Evolutionary conservation across 176 grass and related monocot genomes (phyloP).

Genomic region (Zea luxurians): DNA sequence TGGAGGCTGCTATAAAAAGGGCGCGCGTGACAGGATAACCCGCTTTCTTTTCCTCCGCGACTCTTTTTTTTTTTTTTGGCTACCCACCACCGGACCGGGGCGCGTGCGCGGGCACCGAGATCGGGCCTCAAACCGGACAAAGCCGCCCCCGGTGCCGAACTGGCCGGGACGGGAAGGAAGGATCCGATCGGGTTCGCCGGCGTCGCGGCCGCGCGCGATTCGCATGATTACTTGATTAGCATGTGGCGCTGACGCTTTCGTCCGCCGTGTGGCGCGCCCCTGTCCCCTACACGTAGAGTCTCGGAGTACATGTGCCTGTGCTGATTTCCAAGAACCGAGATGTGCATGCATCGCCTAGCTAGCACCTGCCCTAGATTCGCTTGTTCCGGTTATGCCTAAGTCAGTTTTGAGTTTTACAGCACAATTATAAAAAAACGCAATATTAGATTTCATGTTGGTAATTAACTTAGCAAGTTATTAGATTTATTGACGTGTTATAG

Average conservation of each 20-base stretch:
- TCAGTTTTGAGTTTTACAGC: too few relatives aligned
- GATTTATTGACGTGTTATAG: too few relatives aligned
- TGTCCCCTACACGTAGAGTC: not conserved
- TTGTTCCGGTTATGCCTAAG: not conserved
- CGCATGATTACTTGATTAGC: constrained; percentile 30
- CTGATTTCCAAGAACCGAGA: not conserved
- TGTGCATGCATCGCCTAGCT: constrained; percentile 28
- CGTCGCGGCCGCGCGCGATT: not conserved
- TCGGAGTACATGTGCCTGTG: constrained; percentile 32
- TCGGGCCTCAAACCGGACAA: constrained; percentile 24
- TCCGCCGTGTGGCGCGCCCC: not conserved
- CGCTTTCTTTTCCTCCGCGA: not conserved
- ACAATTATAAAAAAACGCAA: too few relatives aligned
- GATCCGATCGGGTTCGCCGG: not conserved
- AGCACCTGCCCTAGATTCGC: constrained; percentile 28
- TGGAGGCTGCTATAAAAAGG: constrained; percentile 52
- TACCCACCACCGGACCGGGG: constrained; percentile 1
- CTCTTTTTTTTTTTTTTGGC: not conserved
- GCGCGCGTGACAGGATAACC: constrained; percentile 29
- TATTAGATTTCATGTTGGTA: too few relatives aligned
- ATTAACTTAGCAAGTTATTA: too few relatives aligned
- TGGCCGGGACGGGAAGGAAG: constrained; percentile 17
- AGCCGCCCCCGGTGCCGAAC: not conserved
- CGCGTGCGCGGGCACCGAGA: constrained; percentile 27
- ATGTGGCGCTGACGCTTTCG: constrained; percentile 25